Percentiles rank a stretch among this genome's conserved stretches.
These are phyloP conservation scores for Raphanus hybrid DNA, from an alignment of 441 rosid species.

Conservation along the genomic window DNA sequence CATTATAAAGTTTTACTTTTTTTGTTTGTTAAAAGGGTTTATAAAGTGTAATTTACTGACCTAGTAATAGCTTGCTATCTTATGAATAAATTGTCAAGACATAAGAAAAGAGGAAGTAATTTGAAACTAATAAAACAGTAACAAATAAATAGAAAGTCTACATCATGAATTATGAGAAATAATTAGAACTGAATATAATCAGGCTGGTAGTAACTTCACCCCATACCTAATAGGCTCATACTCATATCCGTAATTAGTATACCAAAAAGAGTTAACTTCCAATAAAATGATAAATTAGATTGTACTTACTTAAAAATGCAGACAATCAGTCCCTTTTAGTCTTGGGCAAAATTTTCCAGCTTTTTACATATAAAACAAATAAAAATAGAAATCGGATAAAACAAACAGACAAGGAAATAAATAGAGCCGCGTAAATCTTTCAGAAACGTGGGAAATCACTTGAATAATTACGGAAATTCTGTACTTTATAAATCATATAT, in stretches of 20 bases:
- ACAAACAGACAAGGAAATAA: slow-evolving; percentile 7
- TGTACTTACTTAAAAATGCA: background rate
- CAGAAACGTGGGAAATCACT: slow-evolving; percentile 24
- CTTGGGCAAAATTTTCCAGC: slow-evolving; percentile 25
- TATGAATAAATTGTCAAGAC: background rate
- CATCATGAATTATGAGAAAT: background rate
- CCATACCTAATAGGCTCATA: background rate
- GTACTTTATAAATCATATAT: background rate
- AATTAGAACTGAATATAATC: background rate
- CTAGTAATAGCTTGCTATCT: background rate
- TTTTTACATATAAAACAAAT: slow-evolving; percentile 26
- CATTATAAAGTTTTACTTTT: background rate
- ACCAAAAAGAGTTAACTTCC: background rate
- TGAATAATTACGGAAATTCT: background rate
- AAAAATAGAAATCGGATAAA: slow-evolving; percentile 27
- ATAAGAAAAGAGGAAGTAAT: background rate
- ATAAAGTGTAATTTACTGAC: slow-evolving; percentile 4
- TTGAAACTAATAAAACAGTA: background rate
- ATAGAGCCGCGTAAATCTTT: slow-evolving; percentile 9
- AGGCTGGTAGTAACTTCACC: background rate
- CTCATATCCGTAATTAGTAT: background rate
- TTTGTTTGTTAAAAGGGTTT: background rate
- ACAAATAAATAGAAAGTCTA: background rate
- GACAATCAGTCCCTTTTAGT: slow-evolving; percentile 20
- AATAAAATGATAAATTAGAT: slow-evolving; percentile 5